Base-by-base conservation (phyloP, 208 protist species). In the Leishmania lainsoni region DNA sequence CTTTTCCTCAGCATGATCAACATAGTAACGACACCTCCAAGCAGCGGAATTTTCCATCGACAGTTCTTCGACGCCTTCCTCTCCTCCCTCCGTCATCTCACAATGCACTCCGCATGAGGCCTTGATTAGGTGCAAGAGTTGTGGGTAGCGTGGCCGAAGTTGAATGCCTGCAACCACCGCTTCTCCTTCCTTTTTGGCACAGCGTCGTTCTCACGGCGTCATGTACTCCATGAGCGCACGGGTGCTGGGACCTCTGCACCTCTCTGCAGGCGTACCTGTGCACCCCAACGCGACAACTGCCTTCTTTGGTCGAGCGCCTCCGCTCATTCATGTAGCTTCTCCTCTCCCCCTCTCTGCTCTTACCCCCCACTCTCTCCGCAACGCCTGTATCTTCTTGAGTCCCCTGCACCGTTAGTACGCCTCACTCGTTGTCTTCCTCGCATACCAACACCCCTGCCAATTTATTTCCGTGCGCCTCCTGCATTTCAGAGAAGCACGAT, bases 381-480 rank as follows among this genome's bases (percentile, higher is more conserved):
- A 48, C 1, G 29, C 5, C 32, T 39, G 29, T 16, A 69, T 69
- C 32, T n/a, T 69, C 29, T 8, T 5, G 5, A 20, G n/a, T 12
- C 5, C 10, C 42, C 69, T 68, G 8, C 20, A 35, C 29, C 56
- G 8, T 0, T 75, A n/a, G n/a, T 75, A 45, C 20, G 4, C 48
- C 51, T 59, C n/a, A 5, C 51, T 45, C 29, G 49, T 69, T 20
- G 52, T 22, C 32, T 56, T 45, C 4, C 22, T 84, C 49, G 48
- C 35, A 71, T 42, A 78, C 56, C 75, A 35, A 39, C 65, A 79
- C 74, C 76, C 59, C 16, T 83, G 35, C 52, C 70, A 26, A 58
- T 29, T 35, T 35, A 20, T n/a, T 51, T 45, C 0, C 20, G 45
- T 20, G 4, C 9, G 17, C 65, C 4, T 26, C 54, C 39, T 3